Evolutionary conservation across 108 stramenopile genomes (phyloP).

Genomic region (Pseudonitzschia multiseries): DNA sequence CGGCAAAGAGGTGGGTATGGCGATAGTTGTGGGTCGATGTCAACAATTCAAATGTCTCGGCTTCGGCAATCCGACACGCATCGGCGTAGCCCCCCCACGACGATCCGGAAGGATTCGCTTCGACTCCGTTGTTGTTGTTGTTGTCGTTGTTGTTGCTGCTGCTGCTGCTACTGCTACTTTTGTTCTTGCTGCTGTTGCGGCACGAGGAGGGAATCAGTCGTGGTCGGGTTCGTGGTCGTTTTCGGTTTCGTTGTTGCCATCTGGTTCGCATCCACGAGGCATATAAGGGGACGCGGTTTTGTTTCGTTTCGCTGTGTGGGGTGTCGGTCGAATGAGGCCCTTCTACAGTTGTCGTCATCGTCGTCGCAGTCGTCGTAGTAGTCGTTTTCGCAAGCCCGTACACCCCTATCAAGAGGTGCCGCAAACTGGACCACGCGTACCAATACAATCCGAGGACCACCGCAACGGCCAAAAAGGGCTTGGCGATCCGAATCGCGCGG

Average conservation of each 20-base stretch:
- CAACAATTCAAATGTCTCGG: not conserved
- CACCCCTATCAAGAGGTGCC: not conserved
- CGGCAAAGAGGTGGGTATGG: not conserved
- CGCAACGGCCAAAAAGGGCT: slow-evolving; percentile 19
- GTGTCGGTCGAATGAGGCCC: too few relatives aligned
- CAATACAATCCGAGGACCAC: slow-evolving; percentile 16
- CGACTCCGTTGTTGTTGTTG: not conserved
- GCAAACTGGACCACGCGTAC: slow-evolving; percentile 5
- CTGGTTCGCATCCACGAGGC: too few relatives aligned
- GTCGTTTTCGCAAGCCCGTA: not conserved
- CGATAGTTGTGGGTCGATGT: not conserved
- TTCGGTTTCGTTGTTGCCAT: not conserved
- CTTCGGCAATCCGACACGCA: slow-evolving; percentile 9
- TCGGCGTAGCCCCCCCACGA: not conserved
- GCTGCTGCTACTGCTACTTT: not conserved
- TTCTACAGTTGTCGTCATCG: not conserved
- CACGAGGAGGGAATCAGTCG: not conserved
- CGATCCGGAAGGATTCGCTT: not conserved
- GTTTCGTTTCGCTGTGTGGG: too few relatives aligned
- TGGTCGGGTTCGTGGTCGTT: not conserved
- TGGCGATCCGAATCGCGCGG: slow-evolving; percentile 17
- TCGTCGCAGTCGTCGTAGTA: too few relatives aligned
- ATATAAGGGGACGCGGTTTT: too few relatives aligned
- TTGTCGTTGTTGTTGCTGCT: not conserved
- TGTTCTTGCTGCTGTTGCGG: not conserved